Evolutionary conservation across 495 filamentous ascomycete genomes (phyloP).

Genomic region (Cetradonia linearis): DNA sequence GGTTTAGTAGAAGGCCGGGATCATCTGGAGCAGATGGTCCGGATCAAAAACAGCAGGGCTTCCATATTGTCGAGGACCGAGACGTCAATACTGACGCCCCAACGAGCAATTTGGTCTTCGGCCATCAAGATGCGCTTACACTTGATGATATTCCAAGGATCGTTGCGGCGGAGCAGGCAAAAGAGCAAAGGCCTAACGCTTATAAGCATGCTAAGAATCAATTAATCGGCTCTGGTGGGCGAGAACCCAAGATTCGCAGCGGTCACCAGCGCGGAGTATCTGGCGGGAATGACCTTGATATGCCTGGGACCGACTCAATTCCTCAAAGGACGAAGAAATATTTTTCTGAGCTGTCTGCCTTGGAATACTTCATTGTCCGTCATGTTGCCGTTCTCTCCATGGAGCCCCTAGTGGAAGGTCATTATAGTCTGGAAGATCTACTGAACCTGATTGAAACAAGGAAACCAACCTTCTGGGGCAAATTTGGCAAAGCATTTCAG

Average conservation of each 20-base stretch:
- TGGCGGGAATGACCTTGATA: conserved; percentile 47
- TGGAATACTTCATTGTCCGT: conserved; percentile 95
- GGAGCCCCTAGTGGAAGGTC: conserved; percentile 80
- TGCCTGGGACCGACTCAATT: conserved; percentile 35
- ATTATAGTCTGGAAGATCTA: conserved; percentile 92
- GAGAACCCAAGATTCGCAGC: conserved; percentile 55
- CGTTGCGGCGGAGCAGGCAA: conserved; percentile 88
- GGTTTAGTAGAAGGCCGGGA: conserved; percentile 62
- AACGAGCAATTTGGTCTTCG: conserved; percentile 69
- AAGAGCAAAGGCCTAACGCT: conserved; percentile 80
- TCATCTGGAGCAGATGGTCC: conserved; percentile 61
- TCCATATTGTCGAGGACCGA: conserved; percentile 80
- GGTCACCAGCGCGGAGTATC: conserved; percentile 75
- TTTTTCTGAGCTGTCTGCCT: conserved; percentile 89
- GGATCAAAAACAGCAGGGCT: conserved; percentile 46
- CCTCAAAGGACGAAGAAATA: conserved; percentile 60
- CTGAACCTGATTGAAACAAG: conserved; percentile 86
- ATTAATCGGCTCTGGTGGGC: conserved; percentile 51
- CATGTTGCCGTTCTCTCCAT: conserved; percentile 92
- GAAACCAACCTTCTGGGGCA: conserved; percentile 93
- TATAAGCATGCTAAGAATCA: conserved; percentile 66
- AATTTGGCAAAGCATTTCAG: conserved; percentile 88
- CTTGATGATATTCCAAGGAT: conserved; percentile 97
- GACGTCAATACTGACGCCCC: conserved; percentile 57
- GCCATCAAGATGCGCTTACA: conserved; percentile 81